Percentiles rank a stretch among this genome's conserved stretches.
These are phyloP conservation scores for Salix udensis DNA, from an alignment of 345 rosid genomes.

Conservation along the genomic window DNA sequence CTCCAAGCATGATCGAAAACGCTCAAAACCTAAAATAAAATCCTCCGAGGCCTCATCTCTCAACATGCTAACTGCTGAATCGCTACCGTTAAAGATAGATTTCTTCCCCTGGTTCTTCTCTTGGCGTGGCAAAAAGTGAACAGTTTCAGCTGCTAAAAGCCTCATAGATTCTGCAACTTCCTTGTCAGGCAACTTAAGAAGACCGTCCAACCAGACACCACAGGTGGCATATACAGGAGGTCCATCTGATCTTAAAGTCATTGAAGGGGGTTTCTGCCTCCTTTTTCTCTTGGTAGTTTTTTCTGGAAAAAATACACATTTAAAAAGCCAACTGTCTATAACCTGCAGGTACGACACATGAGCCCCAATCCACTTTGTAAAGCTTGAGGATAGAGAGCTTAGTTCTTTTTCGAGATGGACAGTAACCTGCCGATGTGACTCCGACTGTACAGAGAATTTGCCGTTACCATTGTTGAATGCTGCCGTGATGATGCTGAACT, in stretches of 20 bases:
- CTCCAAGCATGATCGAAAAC: slow-evolving; percentile 51
- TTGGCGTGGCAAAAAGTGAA: slow-evolving; percentile 62
- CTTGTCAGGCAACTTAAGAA: slow-evolving; percentile 43
- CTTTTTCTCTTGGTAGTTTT: slow-evolving; percentile 38
- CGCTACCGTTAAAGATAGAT: slow-evolving; percentile 19
- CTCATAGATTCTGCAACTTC: slow-evolving; percentile 63
- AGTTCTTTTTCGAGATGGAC: slow-evolving; percentile 69
- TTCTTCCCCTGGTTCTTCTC: slow-evolving; percentile 68
- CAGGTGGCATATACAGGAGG: slow-evolving; percentile 80
- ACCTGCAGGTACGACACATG: slow-evolving; percentile 64
- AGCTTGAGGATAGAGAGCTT: slow-evolving; percentile 48
- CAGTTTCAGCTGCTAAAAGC: slow-evolving; percentile 54
- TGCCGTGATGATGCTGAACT: slow-evolving; percentile 50
- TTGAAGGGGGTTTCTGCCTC: slow-evolving; percentile 10
- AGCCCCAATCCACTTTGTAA: slow-evolving; percentile 71
- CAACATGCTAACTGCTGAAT: slow-evolving; percentile 35
- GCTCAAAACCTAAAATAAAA: slow-evolving; percentile 47
- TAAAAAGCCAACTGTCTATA: slow-evolving; percentile 66
- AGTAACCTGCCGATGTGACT: slow-evolving; percentile 59
- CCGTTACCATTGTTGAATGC: slow-evolving; percentile 42
- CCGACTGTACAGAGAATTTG: slow-evolving; percentile 53
- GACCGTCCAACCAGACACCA: slow-evolving; percentile 64
- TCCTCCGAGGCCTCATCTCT: slow-evolving; percentile 57
- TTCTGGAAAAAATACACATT: slow-evolving; percentile 46
- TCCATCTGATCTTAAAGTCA: slow-evolving; percentile 33